Evolutionary conservation across 352 stramenopile genomes (phyloP), one percentile per base, ranked within the genome.

Genomic region (Globisporangium megalacanthum): DNA sequence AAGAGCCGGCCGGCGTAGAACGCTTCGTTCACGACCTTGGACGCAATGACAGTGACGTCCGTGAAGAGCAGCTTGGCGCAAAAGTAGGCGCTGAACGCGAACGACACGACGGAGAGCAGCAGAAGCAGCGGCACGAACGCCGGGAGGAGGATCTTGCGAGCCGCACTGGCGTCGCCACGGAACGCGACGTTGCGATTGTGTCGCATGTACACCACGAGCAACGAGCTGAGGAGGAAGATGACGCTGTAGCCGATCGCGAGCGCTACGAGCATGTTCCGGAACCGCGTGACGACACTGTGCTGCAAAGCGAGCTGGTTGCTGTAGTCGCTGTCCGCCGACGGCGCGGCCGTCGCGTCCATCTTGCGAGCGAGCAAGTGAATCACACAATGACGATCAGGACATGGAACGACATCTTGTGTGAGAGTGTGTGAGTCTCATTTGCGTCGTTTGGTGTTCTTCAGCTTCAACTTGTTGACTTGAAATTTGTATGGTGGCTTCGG

Each of bases 61-160:
- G 19, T 51, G 15, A 55, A 51, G 15, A 52, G 50, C 15, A 72
- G 22, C n/a, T 70, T 37, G 14, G 54, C 61, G 33, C 35, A 64
- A 29, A 84, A 74, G 52, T 49, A 68, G 39, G 71, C 45, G 2
- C 62, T 69, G 61, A 70, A 77, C 3, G 58, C 5, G 14, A 77
- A 56, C 0, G 61, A 69, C 14, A 82, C 56, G 5, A 45, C 39
- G 15, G 58, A 65, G 19, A 92, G 60, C 2, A 86, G 56, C 65
- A 75, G 82, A 14, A 94, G 56, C 17, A 91, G 54, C 29, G 82
- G 79, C 59, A 92, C 76, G 45, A 89, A 94, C 0, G 82, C 72
- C 4, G 83, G 83, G 3, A 93, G 50, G 10, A 93, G 72, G 36
- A 90, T 71, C 61, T 80, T 78, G 10, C 75, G 67, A 8, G 80